Base-by-base conservation (phyloP, 495 filamentous ascomycete species). In the Lindgomyces ingoldianus region DNA sequence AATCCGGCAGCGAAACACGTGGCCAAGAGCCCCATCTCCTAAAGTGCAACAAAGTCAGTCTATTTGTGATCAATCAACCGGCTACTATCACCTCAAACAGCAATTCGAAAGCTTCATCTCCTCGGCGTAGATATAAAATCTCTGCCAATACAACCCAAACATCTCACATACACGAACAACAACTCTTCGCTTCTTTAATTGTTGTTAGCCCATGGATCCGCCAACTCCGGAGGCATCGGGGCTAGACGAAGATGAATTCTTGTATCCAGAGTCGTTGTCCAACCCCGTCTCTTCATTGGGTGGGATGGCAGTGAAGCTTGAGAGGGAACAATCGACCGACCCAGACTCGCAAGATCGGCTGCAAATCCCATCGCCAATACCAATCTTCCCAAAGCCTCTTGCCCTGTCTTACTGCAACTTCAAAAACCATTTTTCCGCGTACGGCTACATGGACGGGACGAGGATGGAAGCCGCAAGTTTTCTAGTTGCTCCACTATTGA, bases 361-460 rank as follows among this genome's bases (percentile, higher is more conserved):
- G 22, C 18, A 55, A 18, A 9, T 39, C 25, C 12, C 30, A 3
- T 55, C 52, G 1, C 52, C 52, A 4, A 55, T 55, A n/a, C 30
- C 29, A 10, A 2, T 55, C 29, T 58, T 41, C 18, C 55, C 55
- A 3, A 58, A 47, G 19, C 55, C 55, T 2, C 19, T 58, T 18
- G 55, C 39, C 1, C 22, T 58, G 8, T 21, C 9, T 6, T 58
- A 46, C 18, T 14, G 21, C 19, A 58, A 47, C 24, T 58, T 46
- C 41, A 14, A 25, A 3, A 29, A 1, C n/a, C 25, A 46, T 26
- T 58, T 46, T 27, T 22, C 24, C 39, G 18, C 18, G 10, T 27
- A 27, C 30, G 3, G 1, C 1, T 29, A 25, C 25, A 24, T 29
- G 2, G 55, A 58, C 27, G 55, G 55, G 4, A 30, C 19, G 25